Conservation (phyloP, 192 early-diverging fungal genomes). For the Podila horticola region DNA sequence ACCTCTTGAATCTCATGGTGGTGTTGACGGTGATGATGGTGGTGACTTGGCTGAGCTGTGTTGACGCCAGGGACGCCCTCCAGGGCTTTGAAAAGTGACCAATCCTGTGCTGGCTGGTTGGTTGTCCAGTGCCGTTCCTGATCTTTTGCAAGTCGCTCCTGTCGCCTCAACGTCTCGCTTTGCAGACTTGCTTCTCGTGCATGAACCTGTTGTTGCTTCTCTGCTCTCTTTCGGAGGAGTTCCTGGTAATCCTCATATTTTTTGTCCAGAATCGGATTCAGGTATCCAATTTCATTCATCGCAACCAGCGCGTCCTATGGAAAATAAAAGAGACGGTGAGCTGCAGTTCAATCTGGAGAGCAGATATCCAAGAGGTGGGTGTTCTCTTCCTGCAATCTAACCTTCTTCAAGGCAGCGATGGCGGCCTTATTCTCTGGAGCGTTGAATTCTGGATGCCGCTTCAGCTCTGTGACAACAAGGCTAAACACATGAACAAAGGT, state of each 20-base stretch:
- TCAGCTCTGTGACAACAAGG: conserved; percentile 67
- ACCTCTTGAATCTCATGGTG: background rate
- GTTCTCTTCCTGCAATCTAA: background rate
- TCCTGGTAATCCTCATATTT: conserved; percentile 62
- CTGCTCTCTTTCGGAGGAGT: conserved; percentile 43
- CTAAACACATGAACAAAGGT: conserved; percentile 28
- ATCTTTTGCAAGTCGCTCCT: background rate
- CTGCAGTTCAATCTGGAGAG: background rate
- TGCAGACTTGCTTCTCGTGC: conserved; percentile 15
- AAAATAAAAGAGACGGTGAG: too few species aligned
- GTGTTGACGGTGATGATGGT: conserved; percentile 3
- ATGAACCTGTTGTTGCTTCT: conserved; percentile 17
- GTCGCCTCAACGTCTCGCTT: conserved; percentile 6
- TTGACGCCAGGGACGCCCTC: conserved; percentile 49
- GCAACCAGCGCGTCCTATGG: conserved; percentile 60
- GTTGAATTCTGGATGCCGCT: conserved; percentile 65
- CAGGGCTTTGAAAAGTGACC: conserved; percentile 41
- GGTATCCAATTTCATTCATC: conserved; percentile 60
- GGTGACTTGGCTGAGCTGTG: conserved; percentile 15
- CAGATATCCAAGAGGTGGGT: background rate
- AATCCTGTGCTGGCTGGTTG: conserved; percentile 5
- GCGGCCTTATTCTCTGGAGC: conserved; percentile 54
- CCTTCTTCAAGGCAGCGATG: background rate
- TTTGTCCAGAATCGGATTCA: conserved; percentile 66
- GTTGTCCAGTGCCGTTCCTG: conserved; percentile 18